Evolutionary conservation across 176 grass and related monocot species (phyloP), one percentile per base, ranked within the genome.

Genomic region (Cenchrus americanus): DNA sequence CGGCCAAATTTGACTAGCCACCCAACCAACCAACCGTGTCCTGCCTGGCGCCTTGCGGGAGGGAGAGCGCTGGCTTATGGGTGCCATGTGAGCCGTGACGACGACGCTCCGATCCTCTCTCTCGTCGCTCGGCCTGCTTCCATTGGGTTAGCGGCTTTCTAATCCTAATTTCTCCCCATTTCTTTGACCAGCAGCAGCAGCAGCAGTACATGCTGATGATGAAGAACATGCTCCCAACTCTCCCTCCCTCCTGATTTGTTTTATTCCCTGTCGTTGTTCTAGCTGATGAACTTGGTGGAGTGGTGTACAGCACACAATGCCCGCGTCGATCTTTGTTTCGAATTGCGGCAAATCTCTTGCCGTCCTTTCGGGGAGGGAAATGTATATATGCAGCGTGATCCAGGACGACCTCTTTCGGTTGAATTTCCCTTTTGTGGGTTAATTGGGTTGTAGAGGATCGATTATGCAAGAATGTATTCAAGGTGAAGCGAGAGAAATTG

Each of bases 1-100:
- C 58, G 66, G 83, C 66, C 88, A 86, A 90, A 86, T 86, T 90
- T 90, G 88, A 90, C 88, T 69, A 30, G 27, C 27, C 2, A 74
- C 50, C 60, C 88, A 61, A 79, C 66, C n/a, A 79, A 74, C 74
- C 50, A 37, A 37, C 34, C 34, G 34, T 1, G 14, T 46, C 86
- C 27, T 30, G 27, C 27, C 86, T 83, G 88, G 66, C 80, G 79
- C 66, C 88, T 86, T 73, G 58, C 55, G 70, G 30, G 69, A 30
- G 27, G 27, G 27, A 57, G 55, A 58, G 55, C 55, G 34, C 0
- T 2, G 9, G 77, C 70, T 55, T 22, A 81, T 84, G 76, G 72
- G 78, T 44, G 88, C 88, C 88, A 90, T 90, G 88, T 86, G 88
- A 90, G 83, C 49, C n/a, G 78, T 86, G 88, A 86, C 79, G 79